A percentile compares a stretch with the other conserved stretches of the same genome.
Conservation (phyloP, 805 yeast species). For the Yarrowia osloensis region DNA sequence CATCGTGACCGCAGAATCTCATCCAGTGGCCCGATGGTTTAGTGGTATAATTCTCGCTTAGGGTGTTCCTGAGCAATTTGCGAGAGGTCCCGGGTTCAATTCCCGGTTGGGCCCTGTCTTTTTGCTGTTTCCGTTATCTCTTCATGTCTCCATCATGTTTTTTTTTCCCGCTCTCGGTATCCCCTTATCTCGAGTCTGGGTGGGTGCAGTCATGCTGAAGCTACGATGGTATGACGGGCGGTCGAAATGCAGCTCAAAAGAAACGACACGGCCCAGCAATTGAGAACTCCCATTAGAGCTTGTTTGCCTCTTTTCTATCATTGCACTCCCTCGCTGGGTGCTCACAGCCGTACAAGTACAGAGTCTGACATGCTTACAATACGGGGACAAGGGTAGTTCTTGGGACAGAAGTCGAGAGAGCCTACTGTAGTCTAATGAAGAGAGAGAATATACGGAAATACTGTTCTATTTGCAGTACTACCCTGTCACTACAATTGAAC, state of each 20-base stretch:
- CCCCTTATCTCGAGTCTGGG: not conserved
- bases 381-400: too few relatives aligned
- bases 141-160: not conserved
- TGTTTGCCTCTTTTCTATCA: too few relatives aligned
- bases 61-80: slow-evolving; percentile 28
- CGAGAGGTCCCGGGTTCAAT: slow-evolving; percentile 31
- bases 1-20: not conserved
- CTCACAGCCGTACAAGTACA: too few relatives aligned
- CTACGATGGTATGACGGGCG: not conserved
- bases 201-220: not conserved
- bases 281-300: too few relatives aligned
- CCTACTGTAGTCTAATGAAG: too few relatives aligned
- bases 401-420: too few relatives aligned
- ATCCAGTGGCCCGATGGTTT: slow-evolving; percentile 29
- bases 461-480: too few relatives aligned
- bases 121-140: not conserved
- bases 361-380: too few relatives aligned
- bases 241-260: not conserved
- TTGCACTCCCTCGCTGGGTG: too few relatives aligned
- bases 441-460: too few relatives aligned
- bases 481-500: too few relatives aligned
- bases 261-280: not conserved
- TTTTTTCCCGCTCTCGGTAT: not conserved
- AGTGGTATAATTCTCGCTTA: slow-evolving; percentile 30
- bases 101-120: slow-evolving; percentile 30